Evolutionary conservation across 768 basidiomycete species (phyloP).

Genomic region (Polyporus arcularius): DNA sequence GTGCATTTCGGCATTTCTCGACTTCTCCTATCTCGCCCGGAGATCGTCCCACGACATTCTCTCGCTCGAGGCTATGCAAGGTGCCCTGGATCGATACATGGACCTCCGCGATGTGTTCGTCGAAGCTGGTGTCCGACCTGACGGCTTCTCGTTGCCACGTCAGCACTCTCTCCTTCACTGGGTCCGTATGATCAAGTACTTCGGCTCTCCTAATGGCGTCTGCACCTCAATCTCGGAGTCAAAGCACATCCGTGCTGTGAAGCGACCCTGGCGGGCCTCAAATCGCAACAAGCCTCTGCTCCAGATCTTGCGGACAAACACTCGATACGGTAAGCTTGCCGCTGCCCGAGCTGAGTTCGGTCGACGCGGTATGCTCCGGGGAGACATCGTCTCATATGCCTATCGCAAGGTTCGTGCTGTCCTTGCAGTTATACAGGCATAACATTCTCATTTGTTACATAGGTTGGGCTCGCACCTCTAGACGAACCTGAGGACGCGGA

Average conservation of each 20-base stretch:
- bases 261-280: too few relatives aligned
- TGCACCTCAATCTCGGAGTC: constrained; percentile 30
- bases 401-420: too few relatives aligned
- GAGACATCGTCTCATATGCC: too few relatives aligned
- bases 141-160: constrained; percentile 15
- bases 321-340: too few relatives aligned
- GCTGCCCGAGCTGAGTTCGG: too few relatives aligned
- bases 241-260: not conserved
- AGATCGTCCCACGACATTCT: not conserved
- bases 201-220: constrained; percentile 27
- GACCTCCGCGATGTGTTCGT: constrained; percentile 17
- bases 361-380: too few relatives aligned
- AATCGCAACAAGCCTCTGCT: too few relatives aligned
- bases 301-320: too few relatives aligned
- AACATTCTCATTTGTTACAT: too few relatives aligned
- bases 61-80: not conserved
- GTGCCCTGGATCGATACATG: constrained; percentile 17
- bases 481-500: too few relatives aligned
- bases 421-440: too few relatives aligned
- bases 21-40: constrained; percentile 28
- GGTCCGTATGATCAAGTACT: constrained; percentile 8
- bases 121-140: not conserved
- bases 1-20: constrained; percentile 17
- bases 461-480: too few relatives aligned
- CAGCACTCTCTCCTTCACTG: constrained; percentile 22